Percentiles rank a stretch among this genome's conserved stretches.
These are phyloP conservation scores for Penicillium paneum DNA, from an alignment of 2,329 filamentous ascomycete genomes.

Conservation along the genomic window DNA sequence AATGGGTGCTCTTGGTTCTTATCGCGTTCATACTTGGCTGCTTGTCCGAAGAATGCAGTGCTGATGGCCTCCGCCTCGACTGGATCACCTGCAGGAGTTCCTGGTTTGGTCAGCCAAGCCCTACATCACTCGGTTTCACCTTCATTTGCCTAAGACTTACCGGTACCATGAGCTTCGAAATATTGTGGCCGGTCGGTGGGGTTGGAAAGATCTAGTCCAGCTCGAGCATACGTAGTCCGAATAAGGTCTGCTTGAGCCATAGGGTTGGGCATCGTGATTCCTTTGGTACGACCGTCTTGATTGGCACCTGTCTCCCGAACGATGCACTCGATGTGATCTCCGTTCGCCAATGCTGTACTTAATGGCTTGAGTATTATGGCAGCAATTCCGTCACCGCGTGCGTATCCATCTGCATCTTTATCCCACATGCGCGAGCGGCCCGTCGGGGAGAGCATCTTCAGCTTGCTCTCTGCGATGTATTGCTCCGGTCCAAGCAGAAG, in stretches of 20 bases:
- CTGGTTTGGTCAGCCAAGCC: conserved; percentile 2
- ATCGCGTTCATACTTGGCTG: conserved; percentile 8
- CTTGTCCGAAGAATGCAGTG: conserved; percentile 18
- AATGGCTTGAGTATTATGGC: conserved; percentile 53
- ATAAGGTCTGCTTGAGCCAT: conserved; percentile 43
- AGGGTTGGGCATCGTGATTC: conserved; percentile 37
- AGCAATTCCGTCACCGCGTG: conserved; percentile 53
- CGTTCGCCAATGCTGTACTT: conserved; percentile 46
- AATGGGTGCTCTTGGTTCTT: conserved; percentile 7
- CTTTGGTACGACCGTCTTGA: conserved; percentile 36
- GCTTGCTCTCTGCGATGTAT: conserved; percentile 32
- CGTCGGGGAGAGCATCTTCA: conserved; percentile 50
- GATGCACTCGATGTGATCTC: conserved; percentile 45
- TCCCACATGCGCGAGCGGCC: conserved; percentile 53
- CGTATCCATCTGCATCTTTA: conserved; percentile 49
- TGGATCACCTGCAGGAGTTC: conserved; percentile 25
- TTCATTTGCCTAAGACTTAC: conserved; percentile 16
- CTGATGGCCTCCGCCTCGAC: conserved; percentile 25
- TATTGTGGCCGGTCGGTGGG: conserved; percentile 37
- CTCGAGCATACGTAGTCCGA: conserved; percentile 35
- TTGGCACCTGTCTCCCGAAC: conserved; percentile 37
- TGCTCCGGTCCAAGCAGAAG: conserved; percentile 30
- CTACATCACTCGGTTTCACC: no score
- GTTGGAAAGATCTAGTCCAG: conserved; percentile 36
- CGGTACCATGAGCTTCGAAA: conserved; percentile 49